Evolutionary conservation across 805 yeast species (phyloP).

Genomic region (Wickerhamiella shivajii): DNA sequence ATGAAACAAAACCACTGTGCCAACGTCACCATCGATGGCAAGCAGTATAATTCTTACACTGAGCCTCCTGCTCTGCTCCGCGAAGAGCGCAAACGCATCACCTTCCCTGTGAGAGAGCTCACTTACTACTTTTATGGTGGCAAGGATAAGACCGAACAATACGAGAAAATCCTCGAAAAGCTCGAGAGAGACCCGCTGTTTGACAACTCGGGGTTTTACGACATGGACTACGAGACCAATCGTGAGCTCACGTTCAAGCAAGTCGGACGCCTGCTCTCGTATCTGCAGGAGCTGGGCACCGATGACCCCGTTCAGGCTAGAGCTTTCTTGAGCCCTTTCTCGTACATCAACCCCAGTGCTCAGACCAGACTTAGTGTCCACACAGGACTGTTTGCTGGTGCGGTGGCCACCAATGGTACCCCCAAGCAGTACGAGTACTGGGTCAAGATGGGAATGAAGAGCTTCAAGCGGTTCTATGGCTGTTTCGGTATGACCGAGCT

Average conservation of each 20-base stretch:
- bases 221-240: conserved; percentile 26
- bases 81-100: conserved; percentile 27
- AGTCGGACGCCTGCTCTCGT: conserved; percentile 18
- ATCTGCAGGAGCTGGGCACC: conserved; percentile 14
- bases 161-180: conserved; percentile 28
- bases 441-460: conserved; percentile 32
- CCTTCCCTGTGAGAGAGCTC: conserved; percentile 27
- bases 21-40: conserved; percentile 10
- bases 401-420: conserved; percentile 68
- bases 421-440: conserved; percentile 61
- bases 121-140: conserved; percentile 33
- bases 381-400: conserved; percentile 56
- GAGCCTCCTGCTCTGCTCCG: conserved; percentile 28
- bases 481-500: conserved; percentile 81
- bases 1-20: conserved; percentile 7
- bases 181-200: conserved; percentile 45
- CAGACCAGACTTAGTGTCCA: conserved; percentile 67
- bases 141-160: conserved; percentile 25
- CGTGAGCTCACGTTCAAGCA: conserved; percentile 27
- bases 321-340: conserved; percentile 9
- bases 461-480: conserved; percentile 35
- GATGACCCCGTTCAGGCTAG: conserved; percentile 8
- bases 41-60: conserved; percentile 17
- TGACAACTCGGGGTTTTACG: conserved; percentile 32
- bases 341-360: conserved; percentile 44